Evolutionary conservation across 495 filamentous ascomycete species (phyloP), one percentile per base, ranked within the genome.

Genomic region (Neurospora sp.): DNA sequence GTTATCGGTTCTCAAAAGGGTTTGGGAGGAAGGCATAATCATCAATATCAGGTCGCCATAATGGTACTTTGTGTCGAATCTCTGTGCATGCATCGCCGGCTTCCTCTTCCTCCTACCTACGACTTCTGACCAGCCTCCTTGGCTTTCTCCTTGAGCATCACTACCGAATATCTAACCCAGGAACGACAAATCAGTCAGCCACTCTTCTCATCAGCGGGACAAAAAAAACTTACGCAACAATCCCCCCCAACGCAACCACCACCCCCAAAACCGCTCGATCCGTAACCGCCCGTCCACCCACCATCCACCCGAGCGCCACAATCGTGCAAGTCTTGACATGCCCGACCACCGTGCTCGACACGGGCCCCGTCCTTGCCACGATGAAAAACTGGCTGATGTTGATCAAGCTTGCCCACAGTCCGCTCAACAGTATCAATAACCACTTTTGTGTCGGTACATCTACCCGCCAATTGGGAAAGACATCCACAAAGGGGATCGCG

Each of bases 341-440:
- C 0, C 91, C 91, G 4, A 93, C 88, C 12, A 93, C 90, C 0
- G 91, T 92, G 72, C 89, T 91, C 31, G 88, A 90, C 9, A 93
- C 89, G 5, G 91, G 87, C 0, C 91, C 91, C 2, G 90, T 89
- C 54, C 88, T 88, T 35, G 88, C 90, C 44, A 93, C 89, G 75
- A 93, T 92, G 77, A 91, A 91, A 77, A 93, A 93, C 76, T 92
- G 90, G 9, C 89, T 91, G 69, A 92, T 83, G 77, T 93, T 93
- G 76, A 93, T 90, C 23, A 92, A 80, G 38, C 86, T 87, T 4
- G 91, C 91, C 73, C 89, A 89, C 16, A 88, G 69, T 9, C 90
- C 90, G 74, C 86, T 87, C 82, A 89, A 82, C 54, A 85, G 42
- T 37, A 90, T 86, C 85, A 90, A 81, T 20, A 85, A 70, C 87